Base-by-base conservation (phyloP, 805 yeast species). In the Teunomyces pallodes region DNA sequence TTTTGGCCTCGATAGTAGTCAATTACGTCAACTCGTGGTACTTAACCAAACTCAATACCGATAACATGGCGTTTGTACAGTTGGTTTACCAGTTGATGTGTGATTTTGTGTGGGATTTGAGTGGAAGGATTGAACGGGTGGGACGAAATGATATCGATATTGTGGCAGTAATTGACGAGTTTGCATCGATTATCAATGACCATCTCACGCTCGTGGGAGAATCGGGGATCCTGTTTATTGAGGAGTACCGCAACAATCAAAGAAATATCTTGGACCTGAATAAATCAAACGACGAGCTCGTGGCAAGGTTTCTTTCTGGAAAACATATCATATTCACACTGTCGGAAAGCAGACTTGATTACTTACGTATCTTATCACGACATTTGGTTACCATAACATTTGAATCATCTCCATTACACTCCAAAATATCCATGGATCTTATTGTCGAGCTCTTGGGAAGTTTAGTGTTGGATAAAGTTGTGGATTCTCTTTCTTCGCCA, bases 1-100 rank as follows among this genome's bases (percentile, higher is more conserved):
- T 73, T 46, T 50, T 72, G n/a, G 61, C 69, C 31, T 54, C 64
- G 2, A 63, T 72, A 9, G 39, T 54, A 40, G 49, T 46, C 30
- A 54, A 48, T 16, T 55, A 42, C 41, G 48, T 55, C 36, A 45
- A 36, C 30, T 48, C 56, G 39, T 55, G 59, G 59, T 55, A 55
- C 47, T 33, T 51, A 28, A 28, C 30, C 43, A 48, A 65, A 46
- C 51, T 69, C 20, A 68, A 68, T 45, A 65, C 72, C 5, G 66
- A 65, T 43, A 66, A 66, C 50, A 43, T 55, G 36, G 68, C 63
- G 27, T 67, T 69, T 54, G 39, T 66, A 6, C 57, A 50, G 36
- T 43, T 46, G n/a, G 55, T 66, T 12, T 68, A 69, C 49, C 47
- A 52, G 32, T 45, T 59, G 20, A 46, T 69, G 28, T 57, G 61